Evolutionary conservation across 139 green algal species (phyloP).

Genomic region (Chlamydomonas eustigma): DNA sequence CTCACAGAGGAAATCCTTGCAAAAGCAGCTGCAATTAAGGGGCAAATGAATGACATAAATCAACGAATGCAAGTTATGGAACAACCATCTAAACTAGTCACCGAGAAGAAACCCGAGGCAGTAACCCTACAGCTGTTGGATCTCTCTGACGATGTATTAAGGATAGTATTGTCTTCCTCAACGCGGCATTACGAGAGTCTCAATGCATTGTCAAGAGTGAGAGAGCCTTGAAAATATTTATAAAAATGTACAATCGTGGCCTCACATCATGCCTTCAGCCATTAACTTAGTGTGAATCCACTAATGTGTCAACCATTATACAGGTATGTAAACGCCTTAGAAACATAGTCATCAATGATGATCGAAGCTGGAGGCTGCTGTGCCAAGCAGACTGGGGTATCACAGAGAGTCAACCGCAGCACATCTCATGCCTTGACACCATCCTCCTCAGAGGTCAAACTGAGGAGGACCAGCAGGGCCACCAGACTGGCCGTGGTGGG

Average conservation of each 20-base stretch:
- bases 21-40: constrained; percentile 3
- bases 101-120: background rate
- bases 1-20: constrained; percentile 2
- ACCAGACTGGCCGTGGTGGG: background rate
- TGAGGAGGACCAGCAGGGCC: background rate
- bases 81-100: background rate
- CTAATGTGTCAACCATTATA: too few species aligned
- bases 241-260: too few species aligned
- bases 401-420: background rate
- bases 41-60: background rate
- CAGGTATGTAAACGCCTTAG: background rate
- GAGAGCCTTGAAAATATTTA: background rate
- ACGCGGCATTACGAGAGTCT: background rate
- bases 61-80: background rate
- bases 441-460: background rate
- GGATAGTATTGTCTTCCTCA: background rate
- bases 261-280: too few species aligned
- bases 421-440: background rate
- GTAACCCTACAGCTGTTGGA: background rate
- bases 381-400: background rate
- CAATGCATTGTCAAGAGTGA: background rate
- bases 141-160: background rate
- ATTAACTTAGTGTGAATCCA: too few species aligned
- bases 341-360: background rate
- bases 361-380: background rate